Conservation (phyloP, 2,329 filamentous ascomycete genomes). For the Myriosclerotinia scirpicola region DNA sequence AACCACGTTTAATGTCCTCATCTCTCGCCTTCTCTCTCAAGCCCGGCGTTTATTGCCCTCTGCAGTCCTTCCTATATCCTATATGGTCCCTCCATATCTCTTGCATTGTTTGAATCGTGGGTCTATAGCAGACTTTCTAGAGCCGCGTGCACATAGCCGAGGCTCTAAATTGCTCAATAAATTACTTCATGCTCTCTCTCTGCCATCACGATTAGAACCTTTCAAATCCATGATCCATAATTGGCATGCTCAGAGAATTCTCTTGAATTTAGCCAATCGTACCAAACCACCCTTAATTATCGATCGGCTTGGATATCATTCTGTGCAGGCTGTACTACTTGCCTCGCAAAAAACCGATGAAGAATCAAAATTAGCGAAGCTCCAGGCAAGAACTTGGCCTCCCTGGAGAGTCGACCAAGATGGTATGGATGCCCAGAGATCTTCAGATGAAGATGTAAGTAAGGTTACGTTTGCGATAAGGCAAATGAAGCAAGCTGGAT, state of each 20-base stretch:
- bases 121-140: slow-evolving; percentile 18
- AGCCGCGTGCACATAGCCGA: slow-evolving; percentile 23
- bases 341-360: slow-evolving; percentile 53
- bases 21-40: slow-evolving; percentile 34
- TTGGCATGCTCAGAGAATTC: slow-evolving; percentile 57
- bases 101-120: slow-evolving; percentile 19
- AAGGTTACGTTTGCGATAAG: slow-evolving; percentile 54
- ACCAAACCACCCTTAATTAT: slow-evolving; percentile 53
- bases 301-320: slow-evolving; percentile 51
- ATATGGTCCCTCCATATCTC: slow-evolving; percentile 34
- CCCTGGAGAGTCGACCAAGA: slow-evolving; percentile 59
- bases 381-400: slow-evolving; percentile 57
- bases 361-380: slow-evolving; percentile 51
- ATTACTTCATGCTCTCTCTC: slow-evolving; percentile 44
- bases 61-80: slow-evolving; percentile 33
- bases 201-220: slow-evolving; percentile 41
- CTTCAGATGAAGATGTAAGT: slow-evolving; percentile 53
- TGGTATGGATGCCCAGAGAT: slow-evolving; percentile 57
- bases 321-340: slow-evolving; percentile 55
- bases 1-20: slow-evolving; percentile 17
- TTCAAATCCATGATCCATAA: slow-evolving; percentile 47
- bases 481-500: slow-evolving; percentile 58
- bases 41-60: slow-evolving; percentile 36
- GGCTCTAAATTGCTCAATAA: slow-evolving; percentile 45
- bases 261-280: slow-evolving; percentile 53